Percentiles rank a stretch among this genome's conserved stretches.
Evolutionary conservation across 352 stramenopile genomes (phyloP).

Genomic region (Phytophthora hibernalis): DNA sequence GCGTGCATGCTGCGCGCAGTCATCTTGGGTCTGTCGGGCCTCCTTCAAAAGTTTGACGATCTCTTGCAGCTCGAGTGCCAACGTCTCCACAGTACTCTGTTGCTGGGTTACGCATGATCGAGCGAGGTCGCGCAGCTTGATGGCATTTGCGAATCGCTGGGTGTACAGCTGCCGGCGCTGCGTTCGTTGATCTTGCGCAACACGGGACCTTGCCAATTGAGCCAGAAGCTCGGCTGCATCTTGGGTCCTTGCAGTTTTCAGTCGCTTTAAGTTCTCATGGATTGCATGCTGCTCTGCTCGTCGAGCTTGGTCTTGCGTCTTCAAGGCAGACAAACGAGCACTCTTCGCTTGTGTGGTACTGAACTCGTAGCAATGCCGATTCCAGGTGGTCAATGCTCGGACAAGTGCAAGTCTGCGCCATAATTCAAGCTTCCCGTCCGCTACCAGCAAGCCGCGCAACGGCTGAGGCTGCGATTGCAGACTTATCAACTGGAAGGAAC

Average conservation of each 20-base stretch:
- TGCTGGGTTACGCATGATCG: conserved; percentile 48
- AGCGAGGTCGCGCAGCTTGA: conserved; percentile 43
- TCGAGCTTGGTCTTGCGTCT: conserved; percentile 43
- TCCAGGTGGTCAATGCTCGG: conserved; percentile 18
- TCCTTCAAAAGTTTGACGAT: conserved; percentile 39
- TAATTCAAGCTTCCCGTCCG: conserved; percentile 30
- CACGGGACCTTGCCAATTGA: conserved; percentile 26
- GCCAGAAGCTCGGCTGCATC: conserved; percentile 22
- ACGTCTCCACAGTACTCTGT: conserved; percentile 39
- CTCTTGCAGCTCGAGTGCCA: conserved; percentile 51
- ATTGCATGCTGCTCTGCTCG: conserved; percentile 31
- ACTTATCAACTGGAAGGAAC: conserved; percentile 9
- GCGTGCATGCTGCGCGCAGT: conserved; percentile 37
- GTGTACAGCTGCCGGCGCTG: conserved; percentile 34
- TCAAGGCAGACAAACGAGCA: conserved; percentile 25
- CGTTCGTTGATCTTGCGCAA: conserved; percentile 26
- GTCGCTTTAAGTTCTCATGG: conserved; percentile 16
- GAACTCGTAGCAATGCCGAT: conserved; percentile 17
- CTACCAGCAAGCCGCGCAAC: conserved; percentile 28
- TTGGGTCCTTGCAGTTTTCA: conserved; percentile 23
- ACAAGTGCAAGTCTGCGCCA: conserved; percentile 22
- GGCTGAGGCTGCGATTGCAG: conserved; percentile 19
- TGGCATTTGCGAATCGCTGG: conserved; percentile 23
- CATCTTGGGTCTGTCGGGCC: conserved; percentile 44
- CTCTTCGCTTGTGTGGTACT: conserved; percentile 8